These are phyloP conservation scores for Trametes villosa DNA, from an alignment of 768 basidiomycete genomes.

Conservation along the genomic window DNA sequence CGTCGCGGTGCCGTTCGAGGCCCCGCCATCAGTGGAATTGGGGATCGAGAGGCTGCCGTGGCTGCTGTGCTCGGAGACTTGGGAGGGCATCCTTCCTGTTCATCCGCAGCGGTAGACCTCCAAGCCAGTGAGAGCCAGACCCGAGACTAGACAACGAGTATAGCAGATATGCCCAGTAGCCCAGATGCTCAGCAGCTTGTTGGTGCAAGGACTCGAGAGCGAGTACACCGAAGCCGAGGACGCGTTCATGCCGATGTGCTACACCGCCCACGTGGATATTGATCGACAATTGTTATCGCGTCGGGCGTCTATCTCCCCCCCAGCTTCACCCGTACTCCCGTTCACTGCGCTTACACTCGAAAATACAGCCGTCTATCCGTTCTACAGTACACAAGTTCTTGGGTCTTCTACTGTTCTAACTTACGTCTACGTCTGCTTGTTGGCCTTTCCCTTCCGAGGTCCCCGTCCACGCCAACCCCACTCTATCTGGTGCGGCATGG, in stretches of 20 bases:
- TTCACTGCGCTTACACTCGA: no score
- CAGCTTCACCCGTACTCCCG: background rate
- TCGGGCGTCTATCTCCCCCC: background rate
- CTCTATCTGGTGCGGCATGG: constrained; percentile 55
- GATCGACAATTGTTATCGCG: background rate
- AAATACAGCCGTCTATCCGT: no score
- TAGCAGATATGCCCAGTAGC: background rate
- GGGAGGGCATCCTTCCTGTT: constrained; percentile 2
- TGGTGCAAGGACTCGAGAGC: background rate
- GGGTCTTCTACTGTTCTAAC: no score
- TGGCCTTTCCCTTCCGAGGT: constrained; percentile 18
- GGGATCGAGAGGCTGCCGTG: constrained; percentile 12
- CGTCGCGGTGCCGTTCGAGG: constrained; percentile 9
- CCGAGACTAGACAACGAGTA: background rate
- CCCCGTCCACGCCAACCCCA: constrained; percentile 53
- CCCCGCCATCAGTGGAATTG: constrained; percentile 7
- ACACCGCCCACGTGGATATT: constrained; percentile 2
- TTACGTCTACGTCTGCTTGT: no score
- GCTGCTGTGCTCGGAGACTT: constrained; percentile 5
- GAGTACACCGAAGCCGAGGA: background rate
- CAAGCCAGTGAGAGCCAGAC: background rate
- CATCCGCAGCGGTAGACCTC: background rate
- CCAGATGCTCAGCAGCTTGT: background rate
- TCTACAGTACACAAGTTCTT: no score
- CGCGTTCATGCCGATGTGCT: constrained; percentile 11